These are phyloP conservation scores for Pythium chondricola DNA, from an alignment of 352 stramenopile species.

Conservation along the genomic window DNA sequence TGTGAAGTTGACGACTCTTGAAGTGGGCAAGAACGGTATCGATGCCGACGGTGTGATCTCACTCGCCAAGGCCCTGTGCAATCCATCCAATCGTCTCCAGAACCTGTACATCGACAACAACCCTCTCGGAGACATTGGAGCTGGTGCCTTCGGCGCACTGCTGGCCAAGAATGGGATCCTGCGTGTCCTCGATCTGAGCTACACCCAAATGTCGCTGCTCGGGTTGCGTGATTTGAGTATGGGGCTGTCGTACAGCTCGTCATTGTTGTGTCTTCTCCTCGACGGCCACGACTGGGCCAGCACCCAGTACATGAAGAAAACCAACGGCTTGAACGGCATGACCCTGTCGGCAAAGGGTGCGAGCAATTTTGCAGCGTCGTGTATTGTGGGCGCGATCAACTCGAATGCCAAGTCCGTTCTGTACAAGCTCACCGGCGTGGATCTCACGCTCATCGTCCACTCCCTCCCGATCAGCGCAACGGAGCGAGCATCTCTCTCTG, in stretches of 20 bases:
- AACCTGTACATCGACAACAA: conserved; percentile 86
- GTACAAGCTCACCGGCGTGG: conserved; percentile 75
- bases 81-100: conserved; percentile 40
- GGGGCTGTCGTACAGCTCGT: conserved; percentile 51
- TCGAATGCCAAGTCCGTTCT: conserved; percentile 56
- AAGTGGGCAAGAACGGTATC: conserved; percentile 76
- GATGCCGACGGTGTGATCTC: conserved; percentile 59
- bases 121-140: conserved; percentile 67
- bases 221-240: conserved; percentile 66
- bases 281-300: conserved; percentile 81
- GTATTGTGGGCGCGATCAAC: conserved; percentile 66
- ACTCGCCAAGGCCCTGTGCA: conserved; percentile 60
- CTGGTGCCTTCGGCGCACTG: conserved; percentile 56
- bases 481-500: conserved; percentile 2
- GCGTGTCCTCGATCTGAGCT: conserved; percentile 74
- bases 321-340: conserved; percentile 42
- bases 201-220: conserved; percentile 73
- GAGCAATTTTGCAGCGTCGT: conserved; percentile 68
- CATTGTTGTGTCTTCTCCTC: conserved; percentile 63
- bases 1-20: conserved; percentile 55
- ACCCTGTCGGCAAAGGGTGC: conserved; percentile 58
- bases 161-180: conserved; percentile 66
- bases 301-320: conserved; percentile 82
- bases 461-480: conserved; percentile 16
- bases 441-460: conserved; percentile 43